Percentiles rank a stretch among this genome's conserved stretches.
phyloP scores from a whole-genome alignment of 306 rosid genomes.

The Coriaria nepalensis region DNA sequence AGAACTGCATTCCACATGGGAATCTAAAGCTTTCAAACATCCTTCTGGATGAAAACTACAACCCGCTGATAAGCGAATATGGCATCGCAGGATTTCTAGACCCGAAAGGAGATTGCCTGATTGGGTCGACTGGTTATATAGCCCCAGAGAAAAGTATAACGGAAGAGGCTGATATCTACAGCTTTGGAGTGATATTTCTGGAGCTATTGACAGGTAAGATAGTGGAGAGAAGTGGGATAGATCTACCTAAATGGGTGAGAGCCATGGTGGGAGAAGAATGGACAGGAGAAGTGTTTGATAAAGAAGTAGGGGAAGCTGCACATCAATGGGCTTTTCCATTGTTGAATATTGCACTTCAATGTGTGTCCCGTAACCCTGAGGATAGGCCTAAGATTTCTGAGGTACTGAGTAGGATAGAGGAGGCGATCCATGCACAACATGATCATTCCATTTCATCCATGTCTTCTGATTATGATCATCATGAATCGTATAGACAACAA shows the following conservation, averaged over 20 bases:
- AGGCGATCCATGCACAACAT: slow-evolving; percentile 24
- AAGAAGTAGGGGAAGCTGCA: slow-evolving; percentile 29
- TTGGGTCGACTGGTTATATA: slow-evolving; percentile 36
- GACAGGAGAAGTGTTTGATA: slow-evolving; percentile 79
- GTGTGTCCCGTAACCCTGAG: slow-evolving; percentile 40
- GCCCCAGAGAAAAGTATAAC: slow-evolving; percentile 50
- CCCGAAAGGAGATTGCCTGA: slow-evolving; percentile 19
- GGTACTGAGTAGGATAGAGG: slow-evolving; percentile 39
- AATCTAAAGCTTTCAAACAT: slow-evolving; percentile 67
- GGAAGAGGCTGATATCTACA: slow-evolving; percentile 47
- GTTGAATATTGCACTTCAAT: slow-evolving; percentile 33
- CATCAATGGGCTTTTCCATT: slow-evolving; percentile 33
- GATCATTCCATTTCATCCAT: too few species aligned
- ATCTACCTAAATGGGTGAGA: slow-evolving; percentile 66
- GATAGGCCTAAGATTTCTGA: slow-evolving; percentile 39
- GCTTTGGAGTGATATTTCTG: slow-evolving; percentile 55
- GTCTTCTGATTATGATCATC: too few species aligned
- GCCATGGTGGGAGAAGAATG: slow-evolving; percentile 72
- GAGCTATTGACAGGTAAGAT: slow-evolving; percentile 55
- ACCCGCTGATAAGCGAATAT: slow-evolving; percentile 54
- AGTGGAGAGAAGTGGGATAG: slow-evolving; percentile 37
- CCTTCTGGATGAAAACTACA: slow-evolving; percentile 38
- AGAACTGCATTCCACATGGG: slow-evolving; percentile 48
- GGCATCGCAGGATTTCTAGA: slow-evolving; percentile 47
- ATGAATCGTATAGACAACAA: too few species aligned